Evolutionary conservation across 352 stramenopile species (phyloP), one percentile per base, ranked within the genome.

Genomic region (Thalassiosira hispida): DNA sequence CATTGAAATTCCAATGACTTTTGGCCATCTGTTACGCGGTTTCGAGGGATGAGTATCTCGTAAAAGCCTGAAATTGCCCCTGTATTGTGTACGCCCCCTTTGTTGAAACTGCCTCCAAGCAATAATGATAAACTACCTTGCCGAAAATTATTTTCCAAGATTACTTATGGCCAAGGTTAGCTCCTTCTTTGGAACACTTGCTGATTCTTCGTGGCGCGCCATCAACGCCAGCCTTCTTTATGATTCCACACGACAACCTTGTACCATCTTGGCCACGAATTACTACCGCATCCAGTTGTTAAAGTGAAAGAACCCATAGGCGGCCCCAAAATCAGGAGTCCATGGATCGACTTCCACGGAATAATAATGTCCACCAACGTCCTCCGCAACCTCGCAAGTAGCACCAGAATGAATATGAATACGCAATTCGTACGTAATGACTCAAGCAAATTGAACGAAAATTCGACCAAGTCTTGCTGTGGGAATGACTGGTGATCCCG

Each of bases 401-500:
- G 16, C 23, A n/a, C 60, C 60, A 29, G 27, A 16, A 38, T 69
- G 42, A 46, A 69, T 69, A 57, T 69, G 60, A 31, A 69, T 57
- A 33, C 40, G 14, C 60, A 69, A 14, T 44, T 38, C 16, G 31
- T 53, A 31, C 60, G 57, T 18, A 33, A 25, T 23, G 60, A 6
- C 35, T 55, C 40, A 33, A 69, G 60, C 0, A 69, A 38, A 57
- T 69, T 11, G 40, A 35, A 69, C 3, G 38, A 25, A 33, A 57
- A 57, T 38, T 38, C 7, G 9, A 57, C 22, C 22, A 35, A 18
- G 22, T 38, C 20, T 16, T 69, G 27, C 14, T 8, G n/a, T 44
- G 20, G 60, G 31, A 69, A 68, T 57, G 38, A 20, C 9, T 18
- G 38, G 27, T 18, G 23, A 69, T 38, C 2, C n/a, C 11, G 33